Conservation (phyloP, 2,329 filamentous ascomycete genomes). For the Neurospora sp. region DNA sequence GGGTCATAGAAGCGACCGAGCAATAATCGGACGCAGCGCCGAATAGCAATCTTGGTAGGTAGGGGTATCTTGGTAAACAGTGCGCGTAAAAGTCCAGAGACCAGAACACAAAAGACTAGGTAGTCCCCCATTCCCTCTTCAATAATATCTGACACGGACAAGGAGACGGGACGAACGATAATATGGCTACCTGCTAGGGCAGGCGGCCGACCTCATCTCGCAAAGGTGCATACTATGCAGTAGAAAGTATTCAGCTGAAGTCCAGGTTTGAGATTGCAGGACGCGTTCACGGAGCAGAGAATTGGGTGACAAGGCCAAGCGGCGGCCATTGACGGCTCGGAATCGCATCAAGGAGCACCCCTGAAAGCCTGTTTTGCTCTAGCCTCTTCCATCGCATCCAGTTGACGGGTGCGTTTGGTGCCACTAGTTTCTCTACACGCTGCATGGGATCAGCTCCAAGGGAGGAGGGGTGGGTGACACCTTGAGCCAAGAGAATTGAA, state of each 20-base stretch:
- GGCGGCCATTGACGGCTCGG: constrained; percentile 2
- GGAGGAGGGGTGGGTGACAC: constrained; percentile 2
- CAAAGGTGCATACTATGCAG: constrained; percentile 8
- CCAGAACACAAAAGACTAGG: background rate
- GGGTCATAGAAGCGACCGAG: background rate
- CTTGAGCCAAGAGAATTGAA: background rate
- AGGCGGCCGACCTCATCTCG: constrained; percentile 4
- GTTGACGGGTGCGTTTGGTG: constrained; percentile 7
- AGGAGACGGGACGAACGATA: background rate
- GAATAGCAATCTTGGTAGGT: background rate
- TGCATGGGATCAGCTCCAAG: constrained; percentile 10
- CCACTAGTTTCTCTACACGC: constrained; percentile 14
- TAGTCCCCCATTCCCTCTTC: background rate
- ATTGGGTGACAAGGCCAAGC: constrained; percentile 6
- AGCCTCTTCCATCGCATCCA: constrained; percentile 6
- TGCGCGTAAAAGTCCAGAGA: background rate
- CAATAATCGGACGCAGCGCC: background rate
- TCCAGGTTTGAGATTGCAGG: constrained; percentile 12
- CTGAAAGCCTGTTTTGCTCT: constrained; percentile 9
- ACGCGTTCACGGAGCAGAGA: constrained; percentile 3
- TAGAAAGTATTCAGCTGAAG: constrained; percentile 14
- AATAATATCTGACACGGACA: background rate
- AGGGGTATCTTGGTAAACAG: background rate
- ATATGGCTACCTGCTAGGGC: background rate
- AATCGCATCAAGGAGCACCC: constrained; percentile 6